Base-by-base conservation (phyloP, 2,329 filamentous ascomycete genomes). In the Aspergillus flavus region DNA sequence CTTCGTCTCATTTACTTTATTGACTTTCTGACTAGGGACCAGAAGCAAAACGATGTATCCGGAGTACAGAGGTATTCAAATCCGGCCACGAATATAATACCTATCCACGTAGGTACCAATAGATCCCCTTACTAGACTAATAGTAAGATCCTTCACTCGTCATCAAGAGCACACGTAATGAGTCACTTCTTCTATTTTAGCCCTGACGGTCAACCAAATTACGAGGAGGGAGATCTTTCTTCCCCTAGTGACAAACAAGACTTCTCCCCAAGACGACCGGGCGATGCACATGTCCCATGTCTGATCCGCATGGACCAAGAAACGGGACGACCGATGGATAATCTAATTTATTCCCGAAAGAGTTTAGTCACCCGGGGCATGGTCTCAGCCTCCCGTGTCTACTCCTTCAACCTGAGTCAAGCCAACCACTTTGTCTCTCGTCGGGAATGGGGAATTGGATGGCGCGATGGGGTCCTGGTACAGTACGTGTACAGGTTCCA, bases 401-500 rank as follows among this genome's bases (percentile, higher is more conserved):
- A 41, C 32, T 55, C 52, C 52, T 55, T 55, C 52, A 55, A 55
- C 32, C 52, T 39, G 34, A 55, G 16, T 55, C 52, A 55, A 55
- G 52, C 52, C 52, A 55, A 55, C 32, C 52, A 53, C 50, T 30
- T 16, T 34, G 50, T 53, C 50, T 53, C 48, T 53, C 28, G 10
- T 36, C 32, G n/a, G 52, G 52, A 34, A 53, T 54, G 52, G 32
- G 21, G 52, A 39, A 55, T 36, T n/a, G 11, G 32, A 55, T 39
- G 52, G 52, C 21, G 52, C 30, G 32, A 55, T 55, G 32, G 34
- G 19, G n/a, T 6, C 52, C 14, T 36, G 21, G 21, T 43, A 57
- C 26, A 16, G 26, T 57, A 57, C 55, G 41, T 57, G n/a, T 46
- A 57, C 34, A 55, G 52, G 52, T 55, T 57, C 41, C 58, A 50